Percentiles rank a stretch among this genome's conserved stretches.
Evolutionary conservation across 2,329 filamentous ascomycete genomes (phyloP).

Genomic region (Apiospora arundinis): DNA sequence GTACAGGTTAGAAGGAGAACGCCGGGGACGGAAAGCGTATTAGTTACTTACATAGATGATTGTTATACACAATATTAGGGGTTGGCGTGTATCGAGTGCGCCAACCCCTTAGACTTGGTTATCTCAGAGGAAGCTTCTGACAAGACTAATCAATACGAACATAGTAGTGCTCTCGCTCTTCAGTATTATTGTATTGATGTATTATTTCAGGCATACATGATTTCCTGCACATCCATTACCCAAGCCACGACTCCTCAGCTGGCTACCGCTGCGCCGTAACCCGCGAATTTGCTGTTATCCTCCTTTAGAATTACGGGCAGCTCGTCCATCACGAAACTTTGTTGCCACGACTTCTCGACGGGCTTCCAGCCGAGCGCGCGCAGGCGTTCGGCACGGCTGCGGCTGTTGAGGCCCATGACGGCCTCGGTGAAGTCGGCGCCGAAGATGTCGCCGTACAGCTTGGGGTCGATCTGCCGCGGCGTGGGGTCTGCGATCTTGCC

Average conservation of each 20-base stretch:
- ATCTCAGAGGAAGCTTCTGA: neutral
- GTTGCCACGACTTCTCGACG: constrained; percentile 47
- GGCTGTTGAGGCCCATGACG: constrained; percentile 49
- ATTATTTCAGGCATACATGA: neutral
- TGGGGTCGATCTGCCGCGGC: constrained; percentile 42
- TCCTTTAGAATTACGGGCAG: constrained; percentile 45
- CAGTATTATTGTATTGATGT: neutral
- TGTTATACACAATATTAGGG: neutral
- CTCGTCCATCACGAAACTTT: constrained; percentile 50
- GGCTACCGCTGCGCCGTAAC: constrained; percentile 27
- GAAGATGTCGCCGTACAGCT: constrained; percentile 49
- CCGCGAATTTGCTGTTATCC: constrained; percentile 27
- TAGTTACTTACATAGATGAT: neutral
- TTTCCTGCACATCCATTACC: neutral
- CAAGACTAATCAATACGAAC: neutral
- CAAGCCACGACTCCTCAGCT: constrained; percentile 24
- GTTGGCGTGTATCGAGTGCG: no score
- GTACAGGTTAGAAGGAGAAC: neutral
- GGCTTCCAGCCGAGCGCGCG: constrained; percentile 52
- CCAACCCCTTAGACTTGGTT: neutral
- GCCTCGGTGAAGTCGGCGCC: constrained; percentile 40
- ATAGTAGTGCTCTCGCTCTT: neutral
- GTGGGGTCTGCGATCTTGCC: constrained; percentile 45
- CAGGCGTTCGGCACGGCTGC: constrained; percentile 50
- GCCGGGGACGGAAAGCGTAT: neutral